Evolutionary conservation across 495 filamentous ascomycete genomes (phyloP).

Genomic region (Xylaria acuta): DNA sequence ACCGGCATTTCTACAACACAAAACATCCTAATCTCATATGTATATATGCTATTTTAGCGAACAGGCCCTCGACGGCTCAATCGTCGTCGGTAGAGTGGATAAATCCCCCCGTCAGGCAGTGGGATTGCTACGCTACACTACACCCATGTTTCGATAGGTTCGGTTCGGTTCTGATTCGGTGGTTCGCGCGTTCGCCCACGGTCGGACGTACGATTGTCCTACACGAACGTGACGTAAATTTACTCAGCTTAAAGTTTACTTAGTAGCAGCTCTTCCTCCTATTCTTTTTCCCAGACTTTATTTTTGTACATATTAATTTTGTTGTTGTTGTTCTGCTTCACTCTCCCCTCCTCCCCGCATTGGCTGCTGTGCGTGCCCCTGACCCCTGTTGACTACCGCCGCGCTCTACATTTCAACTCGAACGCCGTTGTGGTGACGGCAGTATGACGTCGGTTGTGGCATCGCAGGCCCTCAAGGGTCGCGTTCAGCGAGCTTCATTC

Average conservation of each 20-base stretch:
- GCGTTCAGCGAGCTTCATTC: constrained; percentile 76
- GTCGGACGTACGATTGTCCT: constrained; percentile 16
- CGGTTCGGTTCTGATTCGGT: constrained; percentile 17
- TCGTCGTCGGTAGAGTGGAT: constrained; percentile 4
- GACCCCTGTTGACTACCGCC: not conserved
- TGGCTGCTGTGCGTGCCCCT: not conserved
- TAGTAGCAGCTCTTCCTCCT: not conserved
- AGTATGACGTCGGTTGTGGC: constrained; percentile 57
- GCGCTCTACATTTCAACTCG: constrained; percentile 3
- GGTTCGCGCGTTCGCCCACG: constrained; percentile 11
- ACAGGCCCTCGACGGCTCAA: not conserved
- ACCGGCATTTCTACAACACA: not conserved
- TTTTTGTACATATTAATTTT: not conserved
- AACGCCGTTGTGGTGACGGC: constrained; percentile 22
- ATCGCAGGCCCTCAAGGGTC: constrained; percentile 77
- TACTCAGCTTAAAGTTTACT: not conserved
- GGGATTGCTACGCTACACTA: constrained; percentile 21
- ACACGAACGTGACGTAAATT: constrained; percentile 14
- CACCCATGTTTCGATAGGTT: constrained; percentile 17
- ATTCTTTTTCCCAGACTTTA: not conserved
- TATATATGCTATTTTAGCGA: not conserved
- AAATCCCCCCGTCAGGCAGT: not conserved
- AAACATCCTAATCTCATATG: not conserved
- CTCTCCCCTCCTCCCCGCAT: not conserved
- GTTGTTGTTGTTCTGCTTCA: not conserved